phyloP scores from a whole-genome alignment of 1,284 basidiomycete genomes.

The Melampsora medusae region DNA sequence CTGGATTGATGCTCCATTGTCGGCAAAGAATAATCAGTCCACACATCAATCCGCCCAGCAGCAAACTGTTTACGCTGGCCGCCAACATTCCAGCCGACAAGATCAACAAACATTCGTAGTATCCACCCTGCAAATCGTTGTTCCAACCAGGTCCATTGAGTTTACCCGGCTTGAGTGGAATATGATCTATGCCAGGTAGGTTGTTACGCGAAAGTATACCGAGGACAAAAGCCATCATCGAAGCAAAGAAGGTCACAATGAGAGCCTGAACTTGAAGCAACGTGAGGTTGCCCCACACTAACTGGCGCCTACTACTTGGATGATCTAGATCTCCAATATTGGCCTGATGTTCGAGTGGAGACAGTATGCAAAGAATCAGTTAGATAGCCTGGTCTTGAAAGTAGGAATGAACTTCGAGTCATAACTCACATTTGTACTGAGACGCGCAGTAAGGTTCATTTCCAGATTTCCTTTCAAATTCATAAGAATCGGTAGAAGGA shows the following conservation, averaged over 20 bases:
- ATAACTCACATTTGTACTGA: conserved; percentile 56
- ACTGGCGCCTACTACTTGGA: conserved; percentile 64
- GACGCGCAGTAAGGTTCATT: conserved; percentile 69
- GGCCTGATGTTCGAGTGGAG: conserved; percentile 54
- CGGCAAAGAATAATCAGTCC: conserved; percentile 76
- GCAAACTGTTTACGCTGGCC: conserved; percentile 72
- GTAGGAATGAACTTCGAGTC: conserved; percentile 62
- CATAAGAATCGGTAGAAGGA: conserved; percentile 89
- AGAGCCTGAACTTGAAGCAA: conserved; percentile 90
- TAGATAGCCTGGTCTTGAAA: conserved; percentile 66
- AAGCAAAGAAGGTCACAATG: conserved; percentile 81
- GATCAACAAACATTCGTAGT: conserved; percentile 70
- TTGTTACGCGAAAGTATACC: conserved; percentile 58
- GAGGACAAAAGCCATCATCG: conserved; percentile 72
- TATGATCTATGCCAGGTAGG: conserved; percentile 49
- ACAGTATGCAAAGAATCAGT: conserved; percentile 52
- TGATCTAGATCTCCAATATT: conserved; percentile 85
- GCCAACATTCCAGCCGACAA: conserved; percentile 85
- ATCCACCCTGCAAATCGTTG: conserved; percentile 53
- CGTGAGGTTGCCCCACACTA: conserved; percentile 78
- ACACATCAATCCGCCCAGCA: conserved; percentile 92
- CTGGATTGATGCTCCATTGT: conserved; percentile 75
- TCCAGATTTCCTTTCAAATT: conserved; percentile 96
- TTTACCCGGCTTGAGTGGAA: conserved; percentile 50
- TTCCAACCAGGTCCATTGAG: conserved; percentile 46